Conservation (phyloP, 2,329 filamentous ascomycete species). For the Ophiostoma sp. region DNA sequence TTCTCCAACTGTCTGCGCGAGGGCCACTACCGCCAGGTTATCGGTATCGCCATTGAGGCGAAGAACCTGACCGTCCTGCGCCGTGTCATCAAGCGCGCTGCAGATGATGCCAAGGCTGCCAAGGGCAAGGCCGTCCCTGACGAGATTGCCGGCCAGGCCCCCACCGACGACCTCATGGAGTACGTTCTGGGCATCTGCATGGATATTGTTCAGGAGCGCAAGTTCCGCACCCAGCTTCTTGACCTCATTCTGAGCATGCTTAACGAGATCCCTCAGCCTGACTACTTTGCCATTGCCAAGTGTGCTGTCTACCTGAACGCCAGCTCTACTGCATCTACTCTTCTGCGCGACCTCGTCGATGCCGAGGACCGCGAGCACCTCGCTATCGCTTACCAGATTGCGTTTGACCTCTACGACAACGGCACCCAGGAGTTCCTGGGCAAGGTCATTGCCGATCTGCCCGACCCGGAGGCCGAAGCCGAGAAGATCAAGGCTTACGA, state of each 20-base stretch:
- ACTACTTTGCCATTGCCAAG: conserved; percentile 97
- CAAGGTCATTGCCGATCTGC: conserved; percentile 79
- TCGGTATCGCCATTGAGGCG: conserved; percentile 93
- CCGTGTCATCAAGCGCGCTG: conserved; percentile 82
- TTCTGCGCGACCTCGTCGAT: conserved; percentile 75
- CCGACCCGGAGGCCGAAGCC: conserved; percentile 45
- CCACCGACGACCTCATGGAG: conserved; percentile 98
- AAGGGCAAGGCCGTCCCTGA: conserved; percentile 57
- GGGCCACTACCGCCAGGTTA: conserved; percentile 88
- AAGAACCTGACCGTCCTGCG: conserved; percentile 84
- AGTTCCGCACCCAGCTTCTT: conserved; percentile 76
- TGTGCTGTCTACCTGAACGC: conserved; percentile 95
- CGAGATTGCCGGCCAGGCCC: conserved; percentile 56
- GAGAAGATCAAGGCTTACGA: conserved; percentile 25
- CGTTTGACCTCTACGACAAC: conserved; percentile 97
- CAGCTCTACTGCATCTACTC: conserved; percentile 80
- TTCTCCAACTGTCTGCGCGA: conserved; percentile 85
- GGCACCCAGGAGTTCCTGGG: conserved; percentile 94
- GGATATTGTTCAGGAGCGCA: conserved; percentile 92
- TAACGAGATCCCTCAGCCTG: conserved; percentile 83
- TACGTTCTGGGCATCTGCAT: conserved; percentile 95
- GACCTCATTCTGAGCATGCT: conserved; percentile 91
- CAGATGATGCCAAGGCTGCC: conserved; percentile 71
- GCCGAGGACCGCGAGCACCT: conserved; percentile 73
- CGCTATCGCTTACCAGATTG: conserved; percentile 91